Base-by-base conservation (phyloP, 345 rosid species). In the Eucalyptus caleyi region DNA sequence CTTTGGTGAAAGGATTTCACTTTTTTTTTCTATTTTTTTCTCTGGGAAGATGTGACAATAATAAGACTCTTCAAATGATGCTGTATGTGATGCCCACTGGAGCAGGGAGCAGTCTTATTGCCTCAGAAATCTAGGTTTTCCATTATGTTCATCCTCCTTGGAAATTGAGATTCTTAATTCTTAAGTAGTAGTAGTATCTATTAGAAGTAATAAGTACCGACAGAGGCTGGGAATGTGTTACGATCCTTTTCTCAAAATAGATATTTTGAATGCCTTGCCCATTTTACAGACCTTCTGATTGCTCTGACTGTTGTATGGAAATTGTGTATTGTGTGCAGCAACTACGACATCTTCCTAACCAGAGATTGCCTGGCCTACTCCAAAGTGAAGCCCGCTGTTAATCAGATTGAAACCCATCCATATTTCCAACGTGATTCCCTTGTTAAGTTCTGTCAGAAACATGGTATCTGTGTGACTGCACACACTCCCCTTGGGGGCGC, bases 331-430 rank as follows among this genome's bases (percentile, higher is more conserved):
- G 14, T 9, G 44, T 93, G 95, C 97, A 97, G 99, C 95, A 96
- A 97, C 93, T 97, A 92, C 69, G 99, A 96, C 86, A 92, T 97
- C 89, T 97, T 95, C 92, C 92, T 97, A 53, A 95, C 99, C 10
- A 95, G 99, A 91, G 99, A 96, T 90, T 96, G 98, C 95, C 90
- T 97, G 87, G 98, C 99, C 51, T 96, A 96, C 94, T 94, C 98
- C 87, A 97, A 96, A 91, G 93, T 97, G 92, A 97, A 97, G 92
- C 99, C 99, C 19, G 98, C 97, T n/a, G 99, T 97, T 88, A 97
- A 96, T 93, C 99, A 97, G 93, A 93, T 97, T 6, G 99, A 97
- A 92, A 96, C 97, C 13, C 99, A 96, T 87, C 98, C 98, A 56
- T 97, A 96, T 92, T 97, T 97, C 88, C 99, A 97, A 90, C 97